Base-by-base conservation (phyloP, 164 flowering plant genomes). In the Sextonia rubra region DNA sequence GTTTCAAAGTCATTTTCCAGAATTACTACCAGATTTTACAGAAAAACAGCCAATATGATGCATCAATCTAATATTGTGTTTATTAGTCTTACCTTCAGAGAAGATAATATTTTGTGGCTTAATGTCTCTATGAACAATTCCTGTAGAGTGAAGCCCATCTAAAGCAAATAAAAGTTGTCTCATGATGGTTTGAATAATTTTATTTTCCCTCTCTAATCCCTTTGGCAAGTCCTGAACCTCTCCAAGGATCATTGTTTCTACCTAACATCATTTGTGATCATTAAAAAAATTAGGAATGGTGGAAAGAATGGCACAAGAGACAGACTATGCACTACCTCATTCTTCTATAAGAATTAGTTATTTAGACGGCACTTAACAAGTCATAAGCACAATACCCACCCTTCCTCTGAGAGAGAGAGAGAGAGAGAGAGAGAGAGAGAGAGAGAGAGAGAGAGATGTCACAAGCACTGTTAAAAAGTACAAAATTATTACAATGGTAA, bases 131-230 rank as follows among this genome's bases (percentile, higher is more conserved):
- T 91, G 98, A 70, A 95, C 97, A 81, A 95, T 95, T 60, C 99
- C 98, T 14, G 98, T 91, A 47, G 99, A 93, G 81, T 95, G 99
- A 72, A 95, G 97, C 64, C 97, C 89, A 83, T 95, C 99, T 78
- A 95, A 73, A 73, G 98, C 98, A 85, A 95, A 93, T 78, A 95
- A 80, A 64, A 93, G 74, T 75, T 91, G 98, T 71, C 94, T 80
- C 87, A 89, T 82, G 49, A 95, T 82, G 60, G 99, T 93, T 71
- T 93, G 97, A 78, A 95, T 93, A 83, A 93, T 95, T 85, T 73
- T 87, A 66, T 90, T 90, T 78, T 95, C 99, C 75, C 98, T 89
- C 82, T 87, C 97, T 68, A 93, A 30, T 70, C 98, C 97, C 81
- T 89, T 95, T 14, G 96, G 93, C 86, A 90, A 72, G 80, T 88